phyloP scores from a whole-genome alignment of 2,329 filamentous ascomycete species.

The Aspergillus jensenii region DNA sequence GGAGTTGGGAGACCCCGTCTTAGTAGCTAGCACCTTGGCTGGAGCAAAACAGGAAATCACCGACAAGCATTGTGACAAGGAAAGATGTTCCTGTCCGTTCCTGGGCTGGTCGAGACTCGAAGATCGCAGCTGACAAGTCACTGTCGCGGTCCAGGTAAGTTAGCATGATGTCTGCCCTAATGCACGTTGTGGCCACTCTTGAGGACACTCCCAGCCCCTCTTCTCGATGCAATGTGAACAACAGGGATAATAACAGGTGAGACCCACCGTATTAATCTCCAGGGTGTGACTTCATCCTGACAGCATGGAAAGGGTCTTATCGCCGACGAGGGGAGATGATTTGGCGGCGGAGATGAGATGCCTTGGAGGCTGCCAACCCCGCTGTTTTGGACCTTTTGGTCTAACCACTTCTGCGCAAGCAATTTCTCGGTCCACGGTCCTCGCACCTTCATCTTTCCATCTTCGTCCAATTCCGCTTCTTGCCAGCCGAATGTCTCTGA shows the following conservation, averaged over 20 bases:
- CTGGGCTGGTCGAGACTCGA: background rate
- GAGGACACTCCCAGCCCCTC: background rate
- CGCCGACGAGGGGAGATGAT: background rate
- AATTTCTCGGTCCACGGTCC: no score
- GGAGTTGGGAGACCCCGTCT: background rate
- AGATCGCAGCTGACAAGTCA: background rate
- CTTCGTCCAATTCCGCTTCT: background rate
- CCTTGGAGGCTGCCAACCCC: background rate
- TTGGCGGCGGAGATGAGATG: conserved; percentile 1
- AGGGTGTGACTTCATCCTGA: conserved; percentile 2
- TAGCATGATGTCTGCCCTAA: background rate
- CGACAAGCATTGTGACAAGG: background rate
- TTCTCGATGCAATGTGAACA: background rate
- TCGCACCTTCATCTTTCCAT: background rate
- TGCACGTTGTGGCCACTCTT: background rate
- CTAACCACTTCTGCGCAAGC: background rate
- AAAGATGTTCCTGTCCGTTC: background rate
- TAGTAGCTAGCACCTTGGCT: background rate
- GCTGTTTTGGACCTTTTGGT: background rate
- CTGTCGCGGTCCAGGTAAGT: background rate
- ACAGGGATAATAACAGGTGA: conserved; percentile 7
- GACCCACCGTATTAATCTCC: background rate
- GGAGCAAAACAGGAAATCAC: background rate
- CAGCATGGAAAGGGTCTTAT: conserved; percentile 1
- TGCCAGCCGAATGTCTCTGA: background rate